Conservation (phyloP, 192 early-diverging fungal genomes). For the Coemansia sp. region DNA sequence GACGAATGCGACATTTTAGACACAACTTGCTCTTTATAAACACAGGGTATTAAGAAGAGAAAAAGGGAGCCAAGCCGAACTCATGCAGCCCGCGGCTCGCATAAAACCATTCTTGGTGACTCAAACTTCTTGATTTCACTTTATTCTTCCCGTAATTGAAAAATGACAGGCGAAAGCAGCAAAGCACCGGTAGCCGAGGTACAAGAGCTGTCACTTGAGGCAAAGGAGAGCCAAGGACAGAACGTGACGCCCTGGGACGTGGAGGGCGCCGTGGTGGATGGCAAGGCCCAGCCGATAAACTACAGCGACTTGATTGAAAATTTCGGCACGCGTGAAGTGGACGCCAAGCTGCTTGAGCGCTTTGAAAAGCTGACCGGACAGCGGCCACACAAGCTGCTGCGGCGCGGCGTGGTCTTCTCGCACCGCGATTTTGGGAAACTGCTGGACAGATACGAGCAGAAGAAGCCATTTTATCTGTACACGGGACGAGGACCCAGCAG, state of each 20-base stretch:
- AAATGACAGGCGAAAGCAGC: slow-evolving; percentile 7
- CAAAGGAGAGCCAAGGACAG: slow-evolving; percentile 14
- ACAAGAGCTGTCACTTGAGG: slow-evolving; percentile 11
- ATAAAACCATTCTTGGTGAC: no score
- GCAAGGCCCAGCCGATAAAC: slow-evolving; percentile 83
- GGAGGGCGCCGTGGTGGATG: slow-evolving; percentile 85
- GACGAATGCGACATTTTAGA: neutral
- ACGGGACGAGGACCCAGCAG: slow-evolving; percentile 94
- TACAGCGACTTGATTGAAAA: slow-evolving; percentile 85
- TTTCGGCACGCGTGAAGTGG: slow-evolving; percentile 85
- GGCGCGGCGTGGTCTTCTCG: slow-evolving; percentile 92
- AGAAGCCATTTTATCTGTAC: slow-evolving; percentile 97
- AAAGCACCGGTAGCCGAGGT: slow-evolving; percentile 12
- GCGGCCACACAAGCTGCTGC: slow-evolving; percentile 75
- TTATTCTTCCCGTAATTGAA: no score
- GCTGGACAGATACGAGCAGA: slow-evolving; percentile 88
- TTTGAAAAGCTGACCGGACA: slow-evolving; percentile 83
- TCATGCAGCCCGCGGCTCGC: no score
- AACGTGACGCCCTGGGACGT: slow-evolving; percentile 90
- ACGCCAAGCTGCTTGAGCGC: slow-evolving; percentile 70
- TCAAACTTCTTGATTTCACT: neutral
- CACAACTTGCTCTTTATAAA: neutral
- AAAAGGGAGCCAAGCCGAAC: no score
- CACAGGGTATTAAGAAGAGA: neutral
- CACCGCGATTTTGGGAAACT: slow-evolving; percentile 84